phyloP scores from a whole-genome alignment of 2,329 filamentous ascomycete species.

The Penicillium glabrum region DNA sequence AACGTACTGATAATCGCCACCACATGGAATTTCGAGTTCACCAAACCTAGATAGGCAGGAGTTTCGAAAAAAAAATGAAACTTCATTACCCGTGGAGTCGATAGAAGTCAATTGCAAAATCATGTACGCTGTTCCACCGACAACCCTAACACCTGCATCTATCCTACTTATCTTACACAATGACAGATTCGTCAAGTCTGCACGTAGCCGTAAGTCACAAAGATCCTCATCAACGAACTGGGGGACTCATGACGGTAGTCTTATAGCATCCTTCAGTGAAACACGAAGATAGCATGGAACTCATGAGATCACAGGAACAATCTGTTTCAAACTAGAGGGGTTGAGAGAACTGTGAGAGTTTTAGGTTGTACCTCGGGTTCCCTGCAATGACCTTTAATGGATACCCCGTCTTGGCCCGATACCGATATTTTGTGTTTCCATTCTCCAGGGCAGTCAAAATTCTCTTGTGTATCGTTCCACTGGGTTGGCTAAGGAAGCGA shows the following conservation, averaged over 20 bases:
- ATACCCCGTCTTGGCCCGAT: background rate
- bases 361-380: background rate
- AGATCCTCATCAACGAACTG: background rate
- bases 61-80: background rate
- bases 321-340: background rate
- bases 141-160: background rate
- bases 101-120: background rate
- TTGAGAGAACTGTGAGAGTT: background rate
- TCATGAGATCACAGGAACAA: background rate
- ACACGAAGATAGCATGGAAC: background rate
- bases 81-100: background rate
- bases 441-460: background rate
- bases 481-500: background rate
- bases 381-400: slow-evolving; percentile 1
- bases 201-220: background rate
- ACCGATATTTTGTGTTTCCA: background rate
- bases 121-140: background rate
- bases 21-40: background rate
- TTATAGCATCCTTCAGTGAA: background rate
- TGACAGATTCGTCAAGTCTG: background rate
- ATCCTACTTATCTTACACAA: background rate
- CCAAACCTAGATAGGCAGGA: background rate
- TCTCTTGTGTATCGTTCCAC: slow-evolving; percentile 1
- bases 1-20: background rate
- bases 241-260: background rate